Conservation (phyloP, 1,284 basidiomycete species). For the Pisolithus thermaeus region DNA sequence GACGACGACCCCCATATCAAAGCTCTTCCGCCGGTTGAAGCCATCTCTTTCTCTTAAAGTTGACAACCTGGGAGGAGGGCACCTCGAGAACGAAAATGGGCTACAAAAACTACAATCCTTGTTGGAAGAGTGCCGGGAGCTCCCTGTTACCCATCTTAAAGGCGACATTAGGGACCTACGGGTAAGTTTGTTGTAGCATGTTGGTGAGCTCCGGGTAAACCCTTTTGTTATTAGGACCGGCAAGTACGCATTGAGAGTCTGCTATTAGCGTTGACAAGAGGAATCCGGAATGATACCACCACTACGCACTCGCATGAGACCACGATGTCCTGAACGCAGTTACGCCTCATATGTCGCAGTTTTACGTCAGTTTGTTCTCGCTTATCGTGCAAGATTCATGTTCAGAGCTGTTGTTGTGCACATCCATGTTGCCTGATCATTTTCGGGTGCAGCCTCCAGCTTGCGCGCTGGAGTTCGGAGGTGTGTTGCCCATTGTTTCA, state of each 20-base stretch:
- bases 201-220: neutral
- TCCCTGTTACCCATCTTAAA: constrained; percentile 60
- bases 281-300: constrained; percentile 30
- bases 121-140: constrained; percentile 53
- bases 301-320: neutral
- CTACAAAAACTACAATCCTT: constrained; percentile 53
- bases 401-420: too few species aligned
- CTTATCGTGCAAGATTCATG: too few species aligned
- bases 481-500: too few species aligned
- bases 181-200: constrained; percentile 33
- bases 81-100: constrained; percentile 32
- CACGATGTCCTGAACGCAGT: neutral
- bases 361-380: too few species aligned
- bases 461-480: too few species aligned
- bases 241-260: constrained; percentile 75
- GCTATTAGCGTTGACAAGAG: constrained; percentile 47
- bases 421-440: too few species aligned
- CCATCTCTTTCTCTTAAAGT: constrained; percentile 7
- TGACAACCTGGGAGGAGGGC: constrained; percentile 22
- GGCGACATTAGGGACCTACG: constrained; percentile 79
- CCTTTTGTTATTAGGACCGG: constrained; percentile 46
- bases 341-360: too few species aligned
- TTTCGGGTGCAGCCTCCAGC: too few species aligned
- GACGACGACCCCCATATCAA: constrained; percentile 23
- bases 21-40: constrained; percentile 19